Percentiles rank a stretch among this genome's conserved stretches.
phyloP scores from a whole-genome alignment of 2,329 filamentous ascomycete genomes.

The Pseudopyricularia cyperi region DNA sequence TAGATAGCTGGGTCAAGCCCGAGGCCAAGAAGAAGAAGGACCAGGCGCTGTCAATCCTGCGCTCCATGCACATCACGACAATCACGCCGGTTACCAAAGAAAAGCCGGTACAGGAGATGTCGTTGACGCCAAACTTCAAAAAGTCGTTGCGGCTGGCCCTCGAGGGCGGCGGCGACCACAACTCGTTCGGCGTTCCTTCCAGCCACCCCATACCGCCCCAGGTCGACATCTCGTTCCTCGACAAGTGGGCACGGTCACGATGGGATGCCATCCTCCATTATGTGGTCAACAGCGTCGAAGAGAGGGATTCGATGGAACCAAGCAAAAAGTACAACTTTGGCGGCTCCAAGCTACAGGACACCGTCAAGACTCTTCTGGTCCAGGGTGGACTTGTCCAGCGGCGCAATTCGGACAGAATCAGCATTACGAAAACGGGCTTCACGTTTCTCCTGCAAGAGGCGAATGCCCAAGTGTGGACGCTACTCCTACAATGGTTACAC shows the following conservation, averaged over 20 bases:
- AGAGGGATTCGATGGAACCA: slow-evolving; percentile 30
- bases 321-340: slow-evolving; percentile 22
- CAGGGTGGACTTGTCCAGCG: slow-evolving; percentile 68
- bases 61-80: slow-evolving; percentile 73
- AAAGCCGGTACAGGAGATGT: slow-evolving; percentile 51
- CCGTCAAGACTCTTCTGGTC: slow-evolving; percentile 74
- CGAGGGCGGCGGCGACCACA: slow-evolving; percentile 64
- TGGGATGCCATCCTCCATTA: slow-evolving; percentile 97
- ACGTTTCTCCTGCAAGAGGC: slow-evolving; percentile 89
- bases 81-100: slow-evolving; percentile 49
- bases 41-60: slow-evolving; percentile 67
- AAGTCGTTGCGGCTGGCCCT: slow-evolving; percentile 74
- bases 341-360: slow-evolving; percentile 48
- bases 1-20: slow-evolving; percentile 77
- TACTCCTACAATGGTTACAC: slow-evolving; percentile 86
- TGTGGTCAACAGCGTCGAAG: slow-evolving; percentile 67
- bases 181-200: slow-evolving; percentile 84
- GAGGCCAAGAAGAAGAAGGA: slow-evolving; percentile 58
- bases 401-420: slow-evolving; percentile 32
- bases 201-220: slow-evolving; percentile 46
- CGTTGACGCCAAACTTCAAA: slow-evolving; percentile 70
- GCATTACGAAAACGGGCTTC: slow-evolving; percentile 87
- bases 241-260: slow-evolving; percentile 72
- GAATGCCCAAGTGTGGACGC: slow-evolving; percentile 93
- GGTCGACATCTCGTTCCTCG: slow-evolving; percentile 61